Evolutionary conservation across 208 protist species (phyloP).

Genomic region (Acanthamoeba castellanii): DNA sequence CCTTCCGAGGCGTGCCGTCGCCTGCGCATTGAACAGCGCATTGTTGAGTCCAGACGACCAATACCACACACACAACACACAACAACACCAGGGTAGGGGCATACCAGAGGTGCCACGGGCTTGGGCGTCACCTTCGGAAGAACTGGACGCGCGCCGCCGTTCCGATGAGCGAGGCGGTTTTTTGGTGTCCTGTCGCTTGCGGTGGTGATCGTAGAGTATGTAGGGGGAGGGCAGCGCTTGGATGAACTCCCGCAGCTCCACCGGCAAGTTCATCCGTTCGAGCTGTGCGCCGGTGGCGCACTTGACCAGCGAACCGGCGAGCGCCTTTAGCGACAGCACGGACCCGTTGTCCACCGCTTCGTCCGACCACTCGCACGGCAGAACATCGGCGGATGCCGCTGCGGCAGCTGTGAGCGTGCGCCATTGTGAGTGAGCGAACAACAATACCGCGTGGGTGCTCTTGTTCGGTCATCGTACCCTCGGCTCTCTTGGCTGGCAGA

Average conservation of each 20-base stretch:
- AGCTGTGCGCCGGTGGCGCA: conserved; percentile 47
- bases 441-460: not conserved
- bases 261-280: conserved; percentile 48
- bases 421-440: not conserved
- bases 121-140: not conserved
- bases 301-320: conserved; percentile 68
- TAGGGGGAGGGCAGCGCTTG: conserved; percentile 64
- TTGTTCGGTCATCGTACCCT: not conserved
- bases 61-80: not conserved
- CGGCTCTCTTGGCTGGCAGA: not conserved
- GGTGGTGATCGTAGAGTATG: conserved; percentile 44
- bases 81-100: too few species aligned
- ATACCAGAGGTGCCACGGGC: not conserved
- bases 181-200: not conserved
- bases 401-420: not conserved
- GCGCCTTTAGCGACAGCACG: conserved; percentile 40
- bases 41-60: not conserved
- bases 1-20: not conserved
- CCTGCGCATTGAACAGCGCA: not conserved
- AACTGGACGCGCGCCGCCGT: not conserved
- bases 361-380: not conserved
- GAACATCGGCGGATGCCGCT: not conserved
- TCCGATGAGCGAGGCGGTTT: not conserved
- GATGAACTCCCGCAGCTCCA: conserved; percentile 58
- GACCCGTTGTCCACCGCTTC: not conserved